Base-by-base conservation (phyloP, 2,329 filamentous ascomycete genomes). In the Claviceps monticola region DNA sequence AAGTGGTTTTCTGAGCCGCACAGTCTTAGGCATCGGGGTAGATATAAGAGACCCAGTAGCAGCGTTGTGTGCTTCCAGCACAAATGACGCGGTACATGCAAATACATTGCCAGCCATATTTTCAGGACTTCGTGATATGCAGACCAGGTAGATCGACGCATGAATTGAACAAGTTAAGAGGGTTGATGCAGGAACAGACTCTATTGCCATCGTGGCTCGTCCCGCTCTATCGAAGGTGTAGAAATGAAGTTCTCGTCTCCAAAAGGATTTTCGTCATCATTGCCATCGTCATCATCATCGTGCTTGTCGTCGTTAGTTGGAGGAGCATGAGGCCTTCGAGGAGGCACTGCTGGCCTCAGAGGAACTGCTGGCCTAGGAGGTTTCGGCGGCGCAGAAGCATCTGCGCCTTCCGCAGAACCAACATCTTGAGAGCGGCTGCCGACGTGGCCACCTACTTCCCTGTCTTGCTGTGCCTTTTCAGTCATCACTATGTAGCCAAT, bases 251-350 rank as follows among this genome's bases (percentile, higher is more conserved):
- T 90, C 43, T 78, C 79, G 64, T 95, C 88, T 4, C 86, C 87
- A 65, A 95, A 95, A 0, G 89, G 89, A 62, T 95, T 80, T 56
- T 93, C 78, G n/a, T 89, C 85, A n/a, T 89, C 85, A 45, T 88
- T 84, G 6, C 86, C 82, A 2, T 74, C 74, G 13, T 82, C 78
- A 16, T 74, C 76, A 74, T 71, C 54, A 75, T 71, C 36, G 21
- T 39, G 14, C 38, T 39, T 39, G 14, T 9, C 13, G 14, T 39
- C 14, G 71, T 45, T 49, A 4, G 37, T 26, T 6, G 29, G 19
- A 19, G 17, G 36, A 9, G 38, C 38, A 5, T 37, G 26, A 13
- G 26, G 16, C 21, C n/a, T 17, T 36, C 52, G 46, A 8, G 43
- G n/a, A n/a, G 48, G 51, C 11, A 29, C 48, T 3, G 26, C 43